Conservation (phyloP, 345 rosid genomes). For the Hibiscus mutabilis region DNA sequence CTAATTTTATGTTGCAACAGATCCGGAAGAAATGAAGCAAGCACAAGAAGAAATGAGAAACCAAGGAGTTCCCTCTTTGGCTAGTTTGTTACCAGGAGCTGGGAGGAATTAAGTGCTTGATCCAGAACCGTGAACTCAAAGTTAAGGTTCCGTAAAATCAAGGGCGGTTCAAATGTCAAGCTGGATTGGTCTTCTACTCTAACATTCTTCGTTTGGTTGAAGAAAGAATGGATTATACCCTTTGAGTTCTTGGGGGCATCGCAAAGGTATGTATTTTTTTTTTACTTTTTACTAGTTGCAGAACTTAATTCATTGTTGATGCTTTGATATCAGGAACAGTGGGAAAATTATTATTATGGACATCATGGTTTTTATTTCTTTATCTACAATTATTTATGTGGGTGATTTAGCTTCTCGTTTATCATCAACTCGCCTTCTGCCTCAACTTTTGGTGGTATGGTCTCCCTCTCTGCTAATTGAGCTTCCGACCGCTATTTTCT, state of each 20-base stretch:
- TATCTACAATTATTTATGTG: background rate
- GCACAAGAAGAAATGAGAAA: slow-evolving; percentile 93
- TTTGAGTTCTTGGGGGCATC: background rate
- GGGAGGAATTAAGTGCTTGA: background rate
- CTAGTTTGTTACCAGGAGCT: slow-evolving; percentile 57
- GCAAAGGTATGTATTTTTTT: background rate
- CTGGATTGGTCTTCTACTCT: background rate
- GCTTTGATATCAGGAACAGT: background rate
- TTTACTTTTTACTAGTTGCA: background rate
- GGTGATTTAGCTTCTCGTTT: background rate
- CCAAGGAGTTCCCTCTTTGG: slow-evolving; percentile 90
- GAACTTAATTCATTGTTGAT: background rate
- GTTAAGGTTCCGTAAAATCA: background rate
- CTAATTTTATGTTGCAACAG: slow-evolving; percentile 31
- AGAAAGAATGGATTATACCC: background rate
- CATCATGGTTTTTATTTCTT: background rate
- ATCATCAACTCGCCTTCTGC: background rate
- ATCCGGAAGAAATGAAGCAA: slow-evolving; percentile 89
- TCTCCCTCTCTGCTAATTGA: too few species aligned
- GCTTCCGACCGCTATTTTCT: background rate
- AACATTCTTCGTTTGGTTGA: background rate
- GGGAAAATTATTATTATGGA: background rate
- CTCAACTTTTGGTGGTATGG: background rate
- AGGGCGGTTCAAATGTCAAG: background rate
- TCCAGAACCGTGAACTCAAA: background rate